Evolutionary conservation across 208 protist species (phyloP).

Genomic region (Trypanosoma melophagium): DNA sequence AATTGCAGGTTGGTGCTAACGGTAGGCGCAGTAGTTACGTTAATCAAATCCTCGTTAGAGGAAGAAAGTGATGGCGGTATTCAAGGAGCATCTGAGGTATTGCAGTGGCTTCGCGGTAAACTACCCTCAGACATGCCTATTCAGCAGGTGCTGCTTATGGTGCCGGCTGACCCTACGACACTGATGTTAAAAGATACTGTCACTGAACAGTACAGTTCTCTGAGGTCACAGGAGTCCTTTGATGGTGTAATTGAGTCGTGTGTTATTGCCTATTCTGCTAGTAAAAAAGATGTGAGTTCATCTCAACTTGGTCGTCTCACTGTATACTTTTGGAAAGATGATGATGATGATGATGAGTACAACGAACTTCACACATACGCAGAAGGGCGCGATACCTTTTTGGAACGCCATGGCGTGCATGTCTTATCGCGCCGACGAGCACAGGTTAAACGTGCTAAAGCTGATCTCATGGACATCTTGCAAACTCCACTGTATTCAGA

Average conservation of each 20-base stretch:
- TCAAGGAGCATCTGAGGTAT: background rate
- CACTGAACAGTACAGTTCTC: background rate
- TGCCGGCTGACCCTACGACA: background rate
- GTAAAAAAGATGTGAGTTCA: too few relatives aligned
- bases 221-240: background rate
- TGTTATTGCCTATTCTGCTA: background rate
- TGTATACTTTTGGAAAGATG: slow-evolving; percentile 4
- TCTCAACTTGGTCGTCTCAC: background rate
- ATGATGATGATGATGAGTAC: background rate
- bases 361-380: background rate
- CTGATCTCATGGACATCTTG: slow-evolving; percentile 1
- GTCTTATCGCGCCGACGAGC: background rate
- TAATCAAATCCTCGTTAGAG: background rate
- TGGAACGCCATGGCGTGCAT: background rate
- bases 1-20: background rate
- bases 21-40: background rate
- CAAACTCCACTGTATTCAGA: background rate
- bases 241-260: slow-evolving; percentile 5
- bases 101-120: background rate
- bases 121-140: background rate
- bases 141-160: background rate
- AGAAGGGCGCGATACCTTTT: background rate
- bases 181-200: background rate
- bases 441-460: slow-evolving; percentile 2
- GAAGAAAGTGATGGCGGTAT: background rate